Evolutionary conservation across 495 filamentous ascomycete species (phyloP).

Genomic region (Pyrenula massariospora): DNA sequence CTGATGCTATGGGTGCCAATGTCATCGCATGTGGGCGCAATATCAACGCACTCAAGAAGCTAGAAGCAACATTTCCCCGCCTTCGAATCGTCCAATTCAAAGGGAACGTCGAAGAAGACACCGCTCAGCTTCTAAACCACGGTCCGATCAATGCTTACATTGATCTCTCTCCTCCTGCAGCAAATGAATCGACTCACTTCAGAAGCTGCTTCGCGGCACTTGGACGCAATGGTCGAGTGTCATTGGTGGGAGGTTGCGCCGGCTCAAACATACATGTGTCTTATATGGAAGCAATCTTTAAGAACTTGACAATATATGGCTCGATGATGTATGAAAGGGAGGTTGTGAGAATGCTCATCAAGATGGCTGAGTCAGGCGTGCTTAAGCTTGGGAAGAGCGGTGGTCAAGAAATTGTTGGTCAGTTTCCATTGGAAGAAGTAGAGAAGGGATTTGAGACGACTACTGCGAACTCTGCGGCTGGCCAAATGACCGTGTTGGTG

Average conservation of each 20-base stretch:
- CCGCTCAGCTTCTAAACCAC: constrained; percentile 14
- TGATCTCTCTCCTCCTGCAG: constrained; percentile 32
- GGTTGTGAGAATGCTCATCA: constrained; percentile 20
- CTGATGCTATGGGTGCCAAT: constrained; percentile 32
- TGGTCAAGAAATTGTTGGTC: background rate
- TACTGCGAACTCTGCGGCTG: constrained; percentile 3
- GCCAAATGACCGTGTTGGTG: background rate
- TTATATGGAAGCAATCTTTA: constrained; percentile 22
- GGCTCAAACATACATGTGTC: constrained; percentile 24
- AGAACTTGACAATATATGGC: constrained; percentile 31
- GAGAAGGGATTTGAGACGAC: constrained; percentile 8
- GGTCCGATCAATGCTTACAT: constrained; percentile 28
- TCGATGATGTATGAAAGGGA: constrained; percentile 38
- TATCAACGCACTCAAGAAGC: constrained; percentile 11
- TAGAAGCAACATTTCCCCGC: constrained; percentile 8
- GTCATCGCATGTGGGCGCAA: constrained; percentile 38
- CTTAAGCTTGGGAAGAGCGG: background rate
- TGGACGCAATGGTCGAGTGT: constrained; percentile 25
- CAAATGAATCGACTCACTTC: constrained; percentile 26
- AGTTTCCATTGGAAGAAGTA: background rate
- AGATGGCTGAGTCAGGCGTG: background rate
- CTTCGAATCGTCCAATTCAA: constrained; percentile 27
- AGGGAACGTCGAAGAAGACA: constrained; percentile 27
- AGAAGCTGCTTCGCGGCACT: constrained; percentile 26
- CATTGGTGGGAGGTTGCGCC: constrained; percentile 33